Percentiles rank a stretch among this genome's conserved stretches.
Evolutionary conservation across 495 filamentous ascomycete species (phyloP).

Genomic region (Terfezia claveryi): DNA sequence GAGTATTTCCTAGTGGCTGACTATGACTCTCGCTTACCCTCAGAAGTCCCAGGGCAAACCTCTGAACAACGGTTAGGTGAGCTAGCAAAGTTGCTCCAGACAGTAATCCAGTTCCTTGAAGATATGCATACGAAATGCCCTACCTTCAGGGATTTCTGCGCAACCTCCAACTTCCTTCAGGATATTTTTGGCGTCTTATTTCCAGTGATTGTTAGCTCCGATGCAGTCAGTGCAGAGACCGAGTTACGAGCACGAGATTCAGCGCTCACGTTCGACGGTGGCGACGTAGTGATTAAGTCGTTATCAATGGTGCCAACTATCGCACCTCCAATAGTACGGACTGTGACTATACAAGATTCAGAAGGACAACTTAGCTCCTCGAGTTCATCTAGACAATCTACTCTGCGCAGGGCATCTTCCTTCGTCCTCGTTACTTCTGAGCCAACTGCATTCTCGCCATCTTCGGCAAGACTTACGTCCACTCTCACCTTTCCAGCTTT

Average conservation of each 20-base stretch:
- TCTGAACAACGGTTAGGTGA: constrained; percentile 26
- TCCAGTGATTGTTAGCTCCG: constrained; percentile 64
- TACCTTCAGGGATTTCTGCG: constrained; percentile 58
- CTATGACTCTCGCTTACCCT: not conserved
- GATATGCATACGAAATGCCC: constrained; percentile 51
- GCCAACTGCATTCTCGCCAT: constrained; percentile 29
- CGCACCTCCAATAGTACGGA: constrained; percentile 44
- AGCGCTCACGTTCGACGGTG: constrained; percentile 60
- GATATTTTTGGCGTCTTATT: constrained; percentile 57
- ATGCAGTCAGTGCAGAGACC: constrained; percentile 55
- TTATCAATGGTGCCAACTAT: constrained; percentile 25
- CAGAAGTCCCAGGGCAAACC: constrained; percentile 1
- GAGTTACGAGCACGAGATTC: constrained; percentile 64
- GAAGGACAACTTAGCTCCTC: constrained; percentile 25
- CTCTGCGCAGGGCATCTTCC: constrained; percentile 53
- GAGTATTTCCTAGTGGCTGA: not conserved
- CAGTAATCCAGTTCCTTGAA: constrained; percentile 55
- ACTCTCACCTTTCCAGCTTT: constrained; percentile 24
- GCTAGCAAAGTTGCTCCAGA: constrained; percentile 39
- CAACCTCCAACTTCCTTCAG: constrained; percentile 54
- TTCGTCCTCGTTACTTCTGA: constrained; percentile 72
- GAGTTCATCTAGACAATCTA: constrained; percentile 13
- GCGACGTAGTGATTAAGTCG: constrained; percentile 60
- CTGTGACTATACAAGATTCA: constrained; percentile 35
- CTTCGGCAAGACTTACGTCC: constrained; percentile 35